Base-by-base conservation (phyloP, 495 filamentous ascomycete species). In the Massariosphaeria phaeospora region DNA sequence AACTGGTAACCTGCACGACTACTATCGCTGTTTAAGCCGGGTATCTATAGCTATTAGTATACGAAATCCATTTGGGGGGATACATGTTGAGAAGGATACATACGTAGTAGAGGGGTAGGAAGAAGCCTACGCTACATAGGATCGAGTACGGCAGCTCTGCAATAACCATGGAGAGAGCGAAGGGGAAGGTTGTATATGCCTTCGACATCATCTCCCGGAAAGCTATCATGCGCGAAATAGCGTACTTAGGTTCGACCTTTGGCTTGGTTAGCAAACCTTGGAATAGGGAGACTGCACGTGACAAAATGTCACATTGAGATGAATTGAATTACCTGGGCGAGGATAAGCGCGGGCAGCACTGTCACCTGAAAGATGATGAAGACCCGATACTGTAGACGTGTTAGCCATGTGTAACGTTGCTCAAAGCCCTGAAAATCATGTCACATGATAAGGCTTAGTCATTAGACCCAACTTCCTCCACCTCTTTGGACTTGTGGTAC, bases 291-390 rank as follows among this genome's bases (percentile, higher is more conserved):
- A n/a, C n/a, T n/a, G n/a, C n/a, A n/a, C n/a, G n/a, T n/a, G n/a
- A n/a, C n/a, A n/a, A n/a, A n/a, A n/a, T n/a, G n/a, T n/a, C n/a
- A n/a, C n/a, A n/a, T n/a, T n/a, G n/a, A n/a, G n/a, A n/a, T n/a
- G n/a, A n/a, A n/a, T n/a, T n/a, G n/a, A n/a, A n/a, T n/a, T n/a
- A n/a, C n/a, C 59, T 89, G 85, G 0, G 84, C 80, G 47, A 91
- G 76, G 60, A 91, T 84, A 24, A 89, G 76, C 1, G 85, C 84
- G 0, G 85, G 84, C 1, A 91, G 73, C 11, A 89, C 81, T 2
- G 84, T 89, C 47, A 85, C 76, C 67, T 89, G 86, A 76, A 91
- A 93, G 63, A 89, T 83, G 67, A 89, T 79, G 68, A 94, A 93
- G 54, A 94, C 79, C 36, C 81, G 81, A 69, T 89, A 84, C 59